A percentile compares a stretch with the other conserved stretches of the same genome.
These are phyloP conservation scores for Sarcocystis neurona DNA, from an alignment of 169 alveolate species.

Conservation along the genomic window DNA sequence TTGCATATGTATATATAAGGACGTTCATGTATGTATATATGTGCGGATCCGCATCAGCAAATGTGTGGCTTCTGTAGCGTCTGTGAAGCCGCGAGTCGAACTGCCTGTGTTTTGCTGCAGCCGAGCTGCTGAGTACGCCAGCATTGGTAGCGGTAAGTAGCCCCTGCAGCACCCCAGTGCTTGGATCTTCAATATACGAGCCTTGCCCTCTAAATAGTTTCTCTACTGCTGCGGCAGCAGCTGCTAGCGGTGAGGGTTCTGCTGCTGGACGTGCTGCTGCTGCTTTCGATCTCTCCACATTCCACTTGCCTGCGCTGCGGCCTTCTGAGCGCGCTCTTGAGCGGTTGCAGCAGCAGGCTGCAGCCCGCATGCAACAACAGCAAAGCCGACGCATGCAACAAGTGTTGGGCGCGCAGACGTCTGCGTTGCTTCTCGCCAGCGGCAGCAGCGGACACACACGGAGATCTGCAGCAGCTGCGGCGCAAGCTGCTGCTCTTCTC, in stretches of 20 bases:
- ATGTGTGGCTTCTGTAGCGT: no score
- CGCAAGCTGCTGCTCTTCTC: no score
- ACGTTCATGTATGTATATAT: no score
- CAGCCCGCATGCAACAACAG: background rate
- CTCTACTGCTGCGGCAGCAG: background rate
- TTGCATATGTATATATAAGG: no score
- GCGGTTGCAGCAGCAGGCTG: conserved; percentile 10
- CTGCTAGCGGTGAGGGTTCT: background rate
- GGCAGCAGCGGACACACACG: no score
- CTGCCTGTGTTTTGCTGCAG: background rate
- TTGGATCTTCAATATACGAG: conserved; percentile 12
- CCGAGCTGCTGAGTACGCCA: background rate
- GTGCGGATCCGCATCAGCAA: no score
- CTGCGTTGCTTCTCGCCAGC: no score
- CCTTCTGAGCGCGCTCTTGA: conserved; percentile 10
- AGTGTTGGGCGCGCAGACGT: no score
- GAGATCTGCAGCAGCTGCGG: no score
- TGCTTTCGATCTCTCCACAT: conserved; percentile 1
- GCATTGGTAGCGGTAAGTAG: background rate
- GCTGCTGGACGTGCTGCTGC: no score
- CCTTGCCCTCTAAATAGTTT: background rate
- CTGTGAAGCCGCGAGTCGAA: no score
- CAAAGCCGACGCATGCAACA: background rate
- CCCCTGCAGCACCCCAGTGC: conserved; percentile 10
- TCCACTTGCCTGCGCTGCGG: conserved; percentile 5